A percentile compares a stretch with the other conserved stretches of the same genome.
Conservation (phyloP, 2,329 filamentous ascomycete species). For the Fusarium buxicola region DNA sequence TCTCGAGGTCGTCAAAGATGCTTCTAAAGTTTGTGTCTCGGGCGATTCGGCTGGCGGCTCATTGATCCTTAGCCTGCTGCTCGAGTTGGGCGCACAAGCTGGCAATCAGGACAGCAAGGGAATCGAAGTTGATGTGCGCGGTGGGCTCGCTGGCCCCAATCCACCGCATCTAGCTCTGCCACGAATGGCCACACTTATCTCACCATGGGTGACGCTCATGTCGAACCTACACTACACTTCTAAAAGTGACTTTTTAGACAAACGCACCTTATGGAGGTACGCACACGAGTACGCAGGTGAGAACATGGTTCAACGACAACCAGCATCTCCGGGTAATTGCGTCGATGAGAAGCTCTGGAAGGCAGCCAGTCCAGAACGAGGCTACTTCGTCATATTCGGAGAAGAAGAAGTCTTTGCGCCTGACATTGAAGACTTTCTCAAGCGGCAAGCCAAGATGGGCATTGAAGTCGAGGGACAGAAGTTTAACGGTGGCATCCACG, state of each 20-base stretch:
- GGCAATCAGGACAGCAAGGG: slow-evolving; percentile 35
- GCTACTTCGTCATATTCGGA: slow-evolving; percentile 78
- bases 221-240: slow-evolving; percentile 76
- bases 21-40: slow-evolving; percentile 74
- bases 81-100: slow-evolving; percentile 66
- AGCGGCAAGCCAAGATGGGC: slow-evolving; percentile 64
- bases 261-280: slow-evolving; percentile 73
- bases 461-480: slow-evolving; percentile 67
- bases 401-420: slow-evolving; percentile 81
- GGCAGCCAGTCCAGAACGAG: slow-evolving; percentile 71
- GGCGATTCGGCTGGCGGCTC: slow-evolving; percentile 86
- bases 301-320: slow-evolving; percentile 48
- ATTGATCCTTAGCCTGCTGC: slow-evolving; percentile 77
- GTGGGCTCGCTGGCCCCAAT: slow-evolving; percentile 25
- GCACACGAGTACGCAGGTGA: slow-evolving; percentile 74
- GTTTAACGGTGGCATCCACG: slow-evolving; percentile 78
- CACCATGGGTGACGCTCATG: slow-evolving; percentile 82
- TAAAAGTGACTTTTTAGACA: slow-evolving; percentile 79
- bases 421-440: slow-evolving; percentile 72
- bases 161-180: slow-evolving; percentile 48
- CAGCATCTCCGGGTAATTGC: slow-evolving; percentile 76
- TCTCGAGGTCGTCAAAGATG: slow-evolving; percentile 66
- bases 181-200: slow-evolving; percentile 76
- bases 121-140: slow-evolving; percentile 17
- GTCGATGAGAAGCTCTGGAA: slow-evolving; percentile 74